Evolutionary conservation across 192 early-diverging fungal genomes (phyloP).

Genomic region (Coemansia brasiliensis): DNA sequence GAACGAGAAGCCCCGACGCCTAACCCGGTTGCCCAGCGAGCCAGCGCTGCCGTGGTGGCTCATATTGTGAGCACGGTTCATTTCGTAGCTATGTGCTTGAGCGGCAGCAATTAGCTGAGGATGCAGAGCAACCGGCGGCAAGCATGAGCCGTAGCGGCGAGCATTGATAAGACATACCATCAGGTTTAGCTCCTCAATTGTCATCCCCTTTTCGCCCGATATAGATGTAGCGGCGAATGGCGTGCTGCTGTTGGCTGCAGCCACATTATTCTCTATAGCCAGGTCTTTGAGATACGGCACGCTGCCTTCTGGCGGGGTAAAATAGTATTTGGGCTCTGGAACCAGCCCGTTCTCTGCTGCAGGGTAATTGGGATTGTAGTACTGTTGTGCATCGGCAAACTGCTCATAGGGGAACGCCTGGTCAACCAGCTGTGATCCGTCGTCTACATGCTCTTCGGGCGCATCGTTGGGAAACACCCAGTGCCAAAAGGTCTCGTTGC

Average conservation of each 20-base stretch:
- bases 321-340: constrained; percentile 25
- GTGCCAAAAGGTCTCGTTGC: constrained; percentile 43
- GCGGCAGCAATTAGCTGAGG: constrained; percentile 35
- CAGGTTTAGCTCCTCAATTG: constrained; percentile 40
- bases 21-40: constrained; percentile 16
- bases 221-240: constrained; percentile 25
- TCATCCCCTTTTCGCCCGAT: constrained; percentile 31
- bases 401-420: constrained; percentile 23
- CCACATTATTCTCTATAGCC: constrained; percentile 15
- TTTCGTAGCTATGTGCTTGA: constrained; percentile 51
- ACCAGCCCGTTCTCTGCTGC: constrained; percentile 23
- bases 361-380: constrained; percentile 1
- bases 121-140: constrained; percentile 38
- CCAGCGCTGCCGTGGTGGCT: constrained; percentile 32
- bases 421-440: constrained; percentile 6
- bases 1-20: constrained; percentile 37
- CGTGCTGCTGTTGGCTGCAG: constrained; percentile 15
- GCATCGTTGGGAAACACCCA: constrained; percentile 42
- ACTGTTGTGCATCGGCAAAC: not conserved
- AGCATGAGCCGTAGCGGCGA: constrained; percentile 35
- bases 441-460: not conserved
- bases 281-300: constrained; percentile 34
- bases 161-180: constrained; percentile 45
- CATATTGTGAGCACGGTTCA: constrained; percentile 42
- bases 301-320: constrained; percentile 23